Percentiles rank a stretch among this genome's conserved stretches.
Conservation (phyloP, 1,284 basidiomycete species). For the Boletus hoseneyae region DNA sequence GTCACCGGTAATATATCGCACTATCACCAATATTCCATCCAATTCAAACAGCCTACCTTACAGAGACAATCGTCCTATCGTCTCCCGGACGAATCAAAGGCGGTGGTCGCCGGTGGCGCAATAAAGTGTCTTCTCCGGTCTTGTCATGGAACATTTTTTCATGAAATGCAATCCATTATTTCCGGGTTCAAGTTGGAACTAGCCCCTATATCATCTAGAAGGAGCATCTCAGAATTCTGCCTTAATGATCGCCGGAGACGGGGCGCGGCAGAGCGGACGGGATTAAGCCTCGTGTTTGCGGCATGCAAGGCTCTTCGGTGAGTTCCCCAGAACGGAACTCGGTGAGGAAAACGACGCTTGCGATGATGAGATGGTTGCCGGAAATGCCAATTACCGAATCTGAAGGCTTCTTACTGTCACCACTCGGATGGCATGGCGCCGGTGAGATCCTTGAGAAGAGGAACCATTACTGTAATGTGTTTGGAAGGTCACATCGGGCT, state of each 20-base stretch:
- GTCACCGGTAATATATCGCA: too few species aligned
- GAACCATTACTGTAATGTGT: background rate
- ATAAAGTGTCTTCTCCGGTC: background rate
- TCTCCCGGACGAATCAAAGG: constrained; percentile 2
- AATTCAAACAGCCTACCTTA: too few species aligned
- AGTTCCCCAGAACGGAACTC: background rate
- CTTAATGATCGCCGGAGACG: background rate
- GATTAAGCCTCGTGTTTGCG: background rate
- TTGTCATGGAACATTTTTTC: background rate
- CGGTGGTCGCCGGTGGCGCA: background rate
- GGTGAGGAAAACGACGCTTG: background rate
- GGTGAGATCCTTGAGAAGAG: constrained; percentile 2
- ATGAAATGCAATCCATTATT: background rate
- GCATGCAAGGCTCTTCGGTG: too few species aligned
- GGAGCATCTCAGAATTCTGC: background rate
- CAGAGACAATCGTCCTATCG: background rate
- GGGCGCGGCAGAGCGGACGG: background rate
- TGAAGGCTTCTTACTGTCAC: constrained; percentile 4
- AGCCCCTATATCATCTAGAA: background rate
- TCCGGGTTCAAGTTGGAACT: background rate
- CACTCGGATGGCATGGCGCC: constrained; percentile 11
- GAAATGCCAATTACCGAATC: constrained; percentile 12
- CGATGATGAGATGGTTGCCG: constrained; percentile 2
- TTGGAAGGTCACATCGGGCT: background rate
- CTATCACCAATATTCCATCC: too few species aligned